A percentile compares a stretch with the other conserved stretches of the same genome.
Conservation (phyloP, 1,139 yeast species). For the Eremothecium gossypii region DNA sequence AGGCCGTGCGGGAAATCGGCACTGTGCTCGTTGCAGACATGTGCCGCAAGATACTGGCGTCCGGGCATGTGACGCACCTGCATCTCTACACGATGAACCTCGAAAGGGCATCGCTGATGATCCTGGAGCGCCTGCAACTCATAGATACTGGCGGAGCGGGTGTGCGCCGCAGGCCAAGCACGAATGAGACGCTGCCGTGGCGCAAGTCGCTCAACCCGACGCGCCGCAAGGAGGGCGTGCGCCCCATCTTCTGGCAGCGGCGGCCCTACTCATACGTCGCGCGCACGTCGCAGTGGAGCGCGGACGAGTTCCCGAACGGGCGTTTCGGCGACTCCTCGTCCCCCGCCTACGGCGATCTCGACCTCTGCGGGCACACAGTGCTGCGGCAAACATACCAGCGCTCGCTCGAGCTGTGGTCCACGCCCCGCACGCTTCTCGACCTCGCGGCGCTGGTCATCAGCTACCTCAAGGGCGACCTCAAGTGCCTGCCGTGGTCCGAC, state of each 20-base stretch:
- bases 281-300: constrained; percentile 82
- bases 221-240: constrained; percentile 71
- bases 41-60: constrained; percentile 64
- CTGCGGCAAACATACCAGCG: constrained; percentile 70
- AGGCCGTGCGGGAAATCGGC: constrained; percentile 77
- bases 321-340: constrained; percentile 93
- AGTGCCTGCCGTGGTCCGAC: constrained; percentile 92
- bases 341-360: constrained; percentile 87
- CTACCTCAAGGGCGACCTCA: constrained; percentile 61
- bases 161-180: constrained; percentile 9
- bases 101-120: constrained; percentile 84
- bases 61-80: constrained; percentile 72
- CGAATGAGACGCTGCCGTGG: constrained; percentile 58
- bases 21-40: constrained; percentile 73
- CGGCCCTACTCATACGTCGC: constrained; percentile 84
- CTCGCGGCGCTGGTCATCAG: constrained; percentile 51
- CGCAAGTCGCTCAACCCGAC: constrained; percentile 78
- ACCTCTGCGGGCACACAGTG: constrained; percentile 66
- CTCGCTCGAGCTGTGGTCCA: constrained; percentile 82
- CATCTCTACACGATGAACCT: constrained; percentile 96
- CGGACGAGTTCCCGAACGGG: constrained; percentile 83
- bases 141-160: constrained; percentile 8
- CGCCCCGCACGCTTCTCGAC: constrained; percentile 53
- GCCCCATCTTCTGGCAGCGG: constrained; percentile 96
- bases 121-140: constrained; percentile 63